Base-by-base conservation (phyloP, 345 rosid species). In the Excoecaria agallocha region DNA sequence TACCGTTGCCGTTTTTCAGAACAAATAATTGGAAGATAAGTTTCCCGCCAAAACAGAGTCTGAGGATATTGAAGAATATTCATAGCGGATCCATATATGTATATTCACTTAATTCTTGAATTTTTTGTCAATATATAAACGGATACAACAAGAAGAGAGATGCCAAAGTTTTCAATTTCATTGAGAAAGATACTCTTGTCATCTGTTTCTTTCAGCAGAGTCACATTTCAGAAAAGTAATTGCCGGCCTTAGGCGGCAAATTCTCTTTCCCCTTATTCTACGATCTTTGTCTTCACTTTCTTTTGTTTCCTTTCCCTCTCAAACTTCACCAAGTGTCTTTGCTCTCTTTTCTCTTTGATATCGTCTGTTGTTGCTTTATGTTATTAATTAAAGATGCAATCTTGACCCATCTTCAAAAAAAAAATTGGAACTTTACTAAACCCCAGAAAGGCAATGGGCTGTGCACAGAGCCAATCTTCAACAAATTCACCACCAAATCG, bases 231-330 rank as follows among this genome's bases (percentile, higher is more conserved):
- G 73, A 49, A 70, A 17, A 10, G 6, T 20, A 9, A 12, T 13
- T 43, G 91, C 89, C 80, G 93, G 81, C 89, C 73, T 38, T 20
- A 73, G 86, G 64, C 86, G 91, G 90, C 88, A 71, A 37, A 3
- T 66, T 78, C 66, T 70, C 17, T 50, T 58, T 49, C 73, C 25
- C 52, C 62, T 20, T 60, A 61, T 61, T 57, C 67, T 67, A 52
- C 76, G 24, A 19, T 49, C 48, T 69, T 57, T 30, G 30, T 30
- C 30, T 30, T 30, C 30, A 30, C 49, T 50, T 79, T 67, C 59
- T 72, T 22, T 71, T 58, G 22, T n/a, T 45, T 6, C 7, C 24
- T 22, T 19, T 55, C 49, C 48, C 78, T 73, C 73, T 64, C 69
- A n/a, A 24, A 59, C 51, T 70, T 76, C 83, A 71, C 77, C 82